These are phyloP conservation scores for Madurella mycetomatis DNA, from an alignment of 2,329 filamentous ascomycete species.

Conservation along the genomic window DNA sequence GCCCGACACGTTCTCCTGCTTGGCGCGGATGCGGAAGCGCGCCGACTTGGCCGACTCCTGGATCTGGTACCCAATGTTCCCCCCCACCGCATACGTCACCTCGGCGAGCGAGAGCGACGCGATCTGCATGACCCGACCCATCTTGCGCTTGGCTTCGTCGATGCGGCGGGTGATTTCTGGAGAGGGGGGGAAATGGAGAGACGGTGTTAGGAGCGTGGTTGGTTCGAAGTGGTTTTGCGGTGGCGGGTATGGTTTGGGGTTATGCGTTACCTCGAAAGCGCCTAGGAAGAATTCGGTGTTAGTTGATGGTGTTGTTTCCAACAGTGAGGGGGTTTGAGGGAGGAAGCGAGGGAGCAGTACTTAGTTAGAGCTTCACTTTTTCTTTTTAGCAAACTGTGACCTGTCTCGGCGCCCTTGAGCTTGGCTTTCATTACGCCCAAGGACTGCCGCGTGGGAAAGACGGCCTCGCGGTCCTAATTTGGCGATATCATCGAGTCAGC, in stretches of 20 bases:
- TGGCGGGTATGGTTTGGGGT: not conserved
- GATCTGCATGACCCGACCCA: constrained; percentile 99
- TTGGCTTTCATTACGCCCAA: constrained; percentile 97
- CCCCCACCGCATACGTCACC: constrained; percentile 94
- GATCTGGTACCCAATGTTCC: constrained; percentile 94
- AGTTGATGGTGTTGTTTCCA: constrained; percentile 6
- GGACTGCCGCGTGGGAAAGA: constrained; percentile 97
- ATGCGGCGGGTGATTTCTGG: constrained; percentile 92
- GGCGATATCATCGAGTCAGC: constrained; percentile 9
- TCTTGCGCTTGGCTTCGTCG: constrained; percentile 98
- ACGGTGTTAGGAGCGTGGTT: not conserved
- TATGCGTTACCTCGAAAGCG: constrained; percentile 72
- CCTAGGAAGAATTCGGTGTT: constrained; percentile 41
- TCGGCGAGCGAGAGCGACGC: constrained; percentile 96
- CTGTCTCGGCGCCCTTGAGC: constrained; percentile 87
- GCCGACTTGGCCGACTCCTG: constrained; percentile 93
- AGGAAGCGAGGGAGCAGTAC: constrained; percentile 45
- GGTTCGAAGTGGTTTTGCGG: not conserved
- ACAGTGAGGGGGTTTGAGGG: not conserved
- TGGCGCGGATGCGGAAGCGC: constrained; percentile 86
- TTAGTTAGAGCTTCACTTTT: constrained; percentile 99
- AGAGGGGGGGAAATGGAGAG: not conserved
- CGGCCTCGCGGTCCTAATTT: constrained; percentile 79
- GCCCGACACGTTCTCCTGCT: constrained; percentile 97
- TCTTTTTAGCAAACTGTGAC: constrained; percentile 90